These are phyloP conservation scores for Osmozyma mogii DNA, from an alignment of 805 yeast species.

Conservation along the genomic window DNA sequence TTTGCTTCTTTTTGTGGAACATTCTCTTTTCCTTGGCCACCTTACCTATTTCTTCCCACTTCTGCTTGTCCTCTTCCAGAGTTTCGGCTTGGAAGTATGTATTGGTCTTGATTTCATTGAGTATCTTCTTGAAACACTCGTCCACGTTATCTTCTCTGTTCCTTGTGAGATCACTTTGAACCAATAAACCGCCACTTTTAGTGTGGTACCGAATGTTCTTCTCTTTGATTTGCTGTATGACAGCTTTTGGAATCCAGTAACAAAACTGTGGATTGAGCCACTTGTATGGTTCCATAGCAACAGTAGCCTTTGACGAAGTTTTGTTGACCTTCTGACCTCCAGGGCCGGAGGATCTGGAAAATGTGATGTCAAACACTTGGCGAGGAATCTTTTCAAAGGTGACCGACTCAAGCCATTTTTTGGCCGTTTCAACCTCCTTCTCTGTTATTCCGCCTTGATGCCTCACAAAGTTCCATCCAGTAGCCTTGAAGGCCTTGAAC, in stretches of 20 bases:
- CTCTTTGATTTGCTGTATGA: constrained; percentile 33
- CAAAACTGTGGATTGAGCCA: constrained; percentile 36
- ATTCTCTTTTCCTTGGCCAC: constrained; percentile 25
- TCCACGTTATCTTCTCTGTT: constrained; percentile 50
- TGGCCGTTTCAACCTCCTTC: constrained; percentile 18
- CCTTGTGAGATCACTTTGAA: constrained; percentile 55
- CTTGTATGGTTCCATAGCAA: constrained; percentile 35
- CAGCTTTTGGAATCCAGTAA: constrained; percentile 53
- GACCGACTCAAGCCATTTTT: constrained; percentile 35
- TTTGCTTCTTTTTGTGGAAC: constrained; percentile 25
- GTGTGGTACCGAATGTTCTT: constrained; percentile 46
- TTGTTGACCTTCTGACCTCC: constrained; percentile 89
- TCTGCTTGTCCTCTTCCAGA: constrained; percentile 35
- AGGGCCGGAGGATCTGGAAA: constrained; percentile 66
- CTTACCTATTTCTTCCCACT: constrained; percentile 41
- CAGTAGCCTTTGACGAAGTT: constrained; percentile 57
- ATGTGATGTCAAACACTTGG: constrained; percentile 35
- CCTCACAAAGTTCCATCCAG: too few relatives aligned
- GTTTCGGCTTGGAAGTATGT: constrained; percentile 43
- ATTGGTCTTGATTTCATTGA: constrained; percentile 39
- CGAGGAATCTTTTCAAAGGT: constrained; percentile 34
- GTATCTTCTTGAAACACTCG: constrained; percentile 54
- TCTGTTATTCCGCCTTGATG: too few relatives aligned
- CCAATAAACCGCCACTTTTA: constrained; percentile 44
- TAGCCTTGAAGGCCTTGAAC: too few relatives aligned